Evolutionary conservation across 306 rosid genomes (phyloP).

Genomic region (Inga oerstediana): DNA sequence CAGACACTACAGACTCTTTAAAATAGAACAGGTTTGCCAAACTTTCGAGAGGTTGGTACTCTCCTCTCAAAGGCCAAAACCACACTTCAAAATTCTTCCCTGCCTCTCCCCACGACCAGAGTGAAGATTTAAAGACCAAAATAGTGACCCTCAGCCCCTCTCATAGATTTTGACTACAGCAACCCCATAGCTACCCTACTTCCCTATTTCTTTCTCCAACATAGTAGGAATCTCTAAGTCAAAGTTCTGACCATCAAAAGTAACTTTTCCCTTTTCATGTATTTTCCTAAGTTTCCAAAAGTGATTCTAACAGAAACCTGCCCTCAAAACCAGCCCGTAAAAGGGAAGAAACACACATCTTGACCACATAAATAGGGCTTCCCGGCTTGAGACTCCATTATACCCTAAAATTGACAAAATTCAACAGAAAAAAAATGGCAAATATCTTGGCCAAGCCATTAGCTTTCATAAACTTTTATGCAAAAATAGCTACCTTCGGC

Average conservation of each 20-base stretch:
- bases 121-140: neutral
- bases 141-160: neutral
- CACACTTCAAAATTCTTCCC: neutral
- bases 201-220: no score
- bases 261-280: neutral
- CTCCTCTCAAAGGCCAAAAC: neutral
- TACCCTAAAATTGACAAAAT: neutral
- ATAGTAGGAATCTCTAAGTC: no score
- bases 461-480: conserved; percentile 1
- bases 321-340: neutral
- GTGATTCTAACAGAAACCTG: neutral
- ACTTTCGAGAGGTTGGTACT: neutral
- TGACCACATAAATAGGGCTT: neutral
- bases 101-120: neutral
- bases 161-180: neutral
- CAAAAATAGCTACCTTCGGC: conserved; percentile 47
- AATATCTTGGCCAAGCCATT: neutral
- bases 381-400: neutral
- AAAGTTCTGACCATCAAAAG: neutral
- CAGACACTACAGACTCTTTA: neutral
- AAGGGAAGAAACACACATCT: neutral
- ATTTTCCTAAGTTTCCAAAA: neutral
- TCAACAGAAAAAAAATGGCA: neutral
- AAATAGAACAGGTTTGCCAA: neutral
- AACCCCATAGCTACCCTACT: neutral